These are phyloP conservation scores for Cylindrotheca closterium DNA, from an alignment of 108 stramenopile species.

Conservation along the genomic window DNA sequence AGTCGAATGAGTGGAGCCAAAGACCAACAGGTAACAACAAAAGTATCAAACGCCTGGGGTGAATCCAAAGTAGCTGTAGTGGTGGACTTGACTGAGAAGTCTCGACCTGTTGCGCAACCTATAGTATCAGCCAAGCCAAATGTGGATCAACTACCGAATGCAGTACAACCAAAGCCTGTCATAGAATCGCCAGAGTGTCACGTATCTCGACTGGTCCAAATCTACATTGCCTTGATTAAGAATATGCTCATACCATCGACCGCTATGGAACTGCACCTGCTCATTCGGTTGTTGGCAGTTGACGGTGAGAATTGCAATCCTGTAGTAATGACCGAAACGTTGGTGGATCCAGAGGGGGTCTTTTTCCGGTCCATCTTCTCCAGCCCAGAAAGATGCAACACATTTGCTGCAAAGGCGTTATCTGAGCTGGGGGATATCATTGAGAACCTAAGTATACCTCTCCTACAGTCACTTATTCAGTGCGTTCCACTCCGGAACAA, in stretches of 20 bases:
- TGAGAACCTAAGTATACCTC: constrained; percentile 6
- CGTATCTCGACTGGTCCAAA: constrained; percentile 40
- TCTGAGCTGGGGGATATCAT: constrained; percentile 22
- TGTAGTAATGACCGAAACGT: not conserved
- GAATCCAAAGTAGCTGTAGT: not conserved
- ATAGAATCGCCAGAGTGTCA: constrained; percentile 5
- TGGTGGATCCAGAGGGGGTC: not conserved
- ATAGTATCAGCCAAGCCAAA: not conserved
- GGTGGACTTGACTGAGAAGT: not conserved
- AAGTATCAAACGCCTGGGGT: not conserved
- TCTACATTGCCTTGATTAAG: constrained; percentile 59
- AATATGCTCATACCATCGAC: constrained; percentile 68
- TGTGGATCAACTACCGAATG: not conserved
- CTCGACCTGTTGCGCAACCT: not conserved
- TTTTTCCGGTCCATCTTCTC: constrained; percentile 27
- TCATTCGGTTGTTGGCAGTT: constrained; percentile 54
- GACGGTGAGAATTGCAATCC: not conserved
- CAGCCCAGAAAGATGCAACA: constrained; percentile 9
- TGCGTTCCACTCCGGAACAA: constrained; percentile 20
- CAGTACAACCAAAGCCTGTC: no score
- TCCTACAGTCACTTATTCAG: constrained; percentile 14
- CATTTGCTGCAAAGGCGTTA: constrained; percentile 20
- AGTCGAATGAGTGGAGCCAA: not conserved
- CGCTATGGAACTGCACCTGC: constrained; percentile 68
- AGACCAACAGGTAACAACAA: not conserved